Base-by-base conservation (phyloP, 1,284 basidiomycete species). In the Tylopilus orsonianus region DNA sequence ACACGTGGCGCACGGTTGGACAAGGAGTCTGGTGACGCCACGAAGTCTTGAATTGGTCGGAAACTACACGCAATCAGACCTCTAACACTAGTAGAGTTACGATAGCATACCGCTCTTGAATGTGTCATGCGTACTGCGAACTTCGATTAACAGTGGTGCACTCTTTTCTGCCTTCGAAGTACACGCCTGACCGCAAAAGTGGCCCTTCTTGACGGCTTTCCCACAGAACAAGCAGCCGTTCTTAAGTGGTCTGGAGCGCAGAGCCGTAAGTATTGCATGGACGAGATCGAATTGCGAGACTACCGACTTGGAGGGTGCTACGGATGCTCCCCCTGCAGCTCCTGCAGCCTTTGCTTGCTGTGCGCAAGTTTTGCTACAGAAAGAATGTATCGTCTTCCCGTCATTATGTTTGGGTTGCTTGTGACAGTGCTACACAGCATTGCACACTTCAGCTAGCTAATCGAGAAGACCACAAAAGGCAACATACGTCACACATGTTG, bases 41-140 rank as follows among this genome's bases (percentile, higher is more conserved):
- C n/a, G 83, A 81, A 39, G 74, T 52, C 56, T 78, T 80, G 68
- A 85, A 85, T 54, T 85, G 83, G 53, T 80, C 79, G 23, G 72
- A 67, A 26, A 84, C 83, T 85, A 49, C 4, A 33, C 5, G 8
- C 32, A 12, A 29, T 60, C 42, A 65, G 53, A 47, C 13, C 2
- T 40, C 27, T 27, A 13, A 18, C 14, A 30, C 23, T 18, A 7
- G 6, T 10, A 4, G 13, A 38, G 34, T 32, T 16, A 42, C 36
- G 5, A 40, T 29, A 23, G 63, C 77, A 30, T 58, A 84, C 82
- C 81, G 49, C 75, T 83, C 60, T 72, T 75, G 67, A 84, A 85
- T 0, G 80, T 82, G 22, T 71, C 72, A 60, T 85, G 81, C 14
- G 71, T 73, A 34, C 61, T 64, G 30, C 78, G 80, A n/a, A 85